Conservation (phyloP, 345 rosid species). For the Syzygium aromaticum region DNA sequence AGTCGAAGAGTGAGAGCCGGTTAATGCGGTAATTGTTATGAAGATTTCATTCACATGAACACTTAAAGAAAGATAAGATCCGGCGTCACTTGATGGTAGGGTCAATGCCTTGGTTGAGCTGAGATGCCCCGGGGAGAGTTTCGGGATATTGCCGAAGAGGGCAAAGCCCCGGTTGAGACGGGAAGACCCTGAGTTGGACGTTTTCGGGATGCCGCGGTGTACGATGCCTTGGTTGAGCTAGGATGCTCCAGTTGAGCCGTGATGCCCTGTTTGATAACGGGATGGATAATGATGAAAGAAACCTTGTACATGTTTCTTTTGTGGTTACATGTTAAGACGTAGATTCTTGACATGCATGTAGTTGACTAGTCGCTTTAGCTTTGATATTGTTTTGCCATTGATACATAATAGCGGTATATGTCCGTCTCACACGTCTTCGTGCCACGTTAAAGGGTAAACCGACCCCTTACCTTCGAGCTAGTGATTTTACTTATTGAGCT, state of each 20-base stretch:
- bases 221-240: not conserved
- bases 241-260: not conserved
- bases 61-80: not conserved
- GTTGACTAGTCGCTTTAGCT: not conserved
- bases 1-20: not conserved
- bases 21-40: not conserved
- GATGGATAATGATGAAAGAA: not conserved
- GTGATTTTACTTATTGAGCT: not conserved
- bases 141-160: not conserved
- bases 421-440: not conserved
- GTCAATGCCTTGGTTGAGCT: not conserved
- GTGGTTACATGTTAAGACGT: not conserved
- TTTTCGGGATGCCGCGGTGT: rapidly evolving
- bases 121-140: not conserved
- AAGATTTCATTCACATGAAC: not conserved
- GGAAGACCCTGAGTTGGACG: not conserved
- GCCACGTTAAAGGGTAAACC: not conserved
- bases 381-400: not conserved
- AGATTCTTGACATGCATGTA: not conserved
- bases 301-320: not conserved
- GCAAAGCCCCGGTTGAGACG: rapidly evolving
- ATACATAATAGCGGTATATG: not conserved
- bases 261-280: not conserved
- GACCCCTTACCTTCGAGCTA: not conserved
- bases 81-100: rapidly evolving